Evolutionary conservation across 169 alveolate genomes (phyloP).

Genomic region (Prorocentrum cordatum): DNA sequence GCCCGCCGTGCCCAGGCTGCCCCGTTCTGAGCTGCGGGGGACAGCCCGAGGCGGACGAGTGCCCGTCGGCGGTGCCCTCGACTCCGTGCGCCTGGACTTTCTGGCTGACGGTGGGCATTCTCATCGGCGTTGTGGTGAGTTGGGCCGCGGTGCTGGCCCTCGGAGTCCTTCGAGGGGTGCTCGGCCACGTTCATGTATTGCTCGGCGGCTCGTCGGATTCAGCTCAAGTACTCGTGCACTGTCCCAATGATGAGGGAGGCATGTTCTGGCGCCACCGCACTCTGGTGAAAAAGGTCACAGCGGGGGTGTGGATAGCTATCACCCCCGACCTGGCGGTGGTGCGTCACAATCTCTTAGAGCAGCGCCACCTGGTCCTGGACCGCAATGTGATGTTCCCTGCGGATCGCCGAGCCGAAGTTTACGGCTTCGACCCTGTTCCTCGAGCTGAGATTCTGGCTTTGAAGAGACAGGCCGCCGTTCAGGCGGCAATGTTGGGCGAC

Average conservation of each 20-base stretch:
- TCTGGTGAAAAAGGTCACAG: neutral
- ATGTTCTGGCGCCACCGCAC: neutral
- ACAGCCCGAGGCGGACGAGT: no score
- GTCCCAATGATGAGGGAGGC: neutral
- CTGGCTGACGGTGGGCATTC: no score
- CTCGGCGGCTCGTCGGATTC: no score
- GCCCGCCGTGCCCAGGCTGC: no score
- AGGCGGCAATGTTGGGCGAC: neutral
- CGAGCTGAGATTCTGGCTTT: neutral
- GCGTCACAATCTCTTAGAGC: neutral
- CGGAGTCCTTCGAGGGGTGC: no score
- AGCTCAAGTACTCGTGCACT: neutral
- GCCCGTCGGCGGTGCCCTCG: no score
- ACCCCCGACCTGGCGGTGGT: neutral
- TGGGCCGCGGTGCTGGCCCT: no score
- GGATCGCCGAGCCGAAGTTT: neutral
- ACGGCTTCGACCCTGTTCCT: neutral
- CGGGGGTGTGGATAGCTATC: neutral
- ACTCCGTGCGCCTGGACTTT: no score
- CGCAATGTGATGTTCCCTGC: neutral
- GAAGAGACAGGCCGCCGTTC: neutral
- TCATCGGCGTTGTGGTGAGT: no score
- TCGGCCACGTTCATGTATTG: no score
- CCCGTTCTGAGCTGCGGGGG: no score
- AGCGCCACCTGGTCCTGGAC: neutral